Percentiles rank a stretch among this genome's conserved stretches.
phyloP scores from a whole-genome alignment of 805 yeast species.

The Yarrowia phangngaensis region DNA sequence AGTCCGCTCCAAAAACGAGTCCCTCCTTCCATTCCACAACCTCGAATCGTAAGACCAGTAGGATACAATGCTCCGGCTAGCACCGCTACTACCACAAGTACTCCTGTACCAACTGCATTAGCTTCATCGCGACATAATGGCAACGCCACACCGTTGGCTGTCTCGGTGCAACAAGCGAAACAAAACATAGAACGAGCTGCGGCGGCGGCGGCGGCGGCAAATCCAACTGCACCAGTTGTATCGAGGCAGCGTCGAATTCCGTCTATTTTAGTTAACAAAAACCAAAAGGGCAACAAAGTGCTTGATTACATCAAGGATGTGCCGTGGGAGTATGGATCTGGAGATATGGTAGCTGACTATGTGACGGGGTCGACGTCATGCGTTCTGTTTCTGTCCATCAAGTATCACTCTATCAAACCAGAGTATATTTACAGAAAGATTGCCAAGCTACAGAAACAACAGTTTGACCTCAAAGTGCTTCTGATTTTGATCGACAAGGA shows the following conservation, averaged over 20 bases:
- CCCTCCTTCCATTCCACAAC: conserved; percentile 12
- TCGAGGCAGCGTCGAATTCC: conserved; percentile 1
- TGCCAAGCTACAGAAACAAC: conserved; percentile 34
- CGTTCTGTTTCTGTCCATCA: conserved; percentile 38
- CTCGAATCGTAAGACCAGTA: conserved; percentile 19
- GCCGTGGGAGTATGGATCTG: conserved; percentile 29
- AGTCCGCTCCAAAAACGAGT: conserved; percentile 16
- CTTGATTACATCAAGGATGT: conserved; percentile 30
- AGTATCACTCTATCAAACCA: conserved; percentile 40
- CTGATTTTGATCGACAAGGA: conserved; percentile 41
- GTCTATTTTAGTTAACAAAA: conserved; percentile 22
- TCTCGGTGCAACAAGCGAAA: conserved; percentile 1
- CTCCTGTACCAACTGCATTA: background rate
- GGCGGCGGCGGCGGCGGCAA: conserved; percentile 6
- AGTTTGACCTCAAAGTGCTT: conserved; percentile 32
- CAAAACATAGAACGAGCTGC: conserved; percentile 7
- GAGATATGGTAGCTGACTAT: conserved; percentile 38
- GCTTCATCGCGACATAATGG: background rate
- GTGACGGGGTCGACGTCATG: conserved; percentile 36
- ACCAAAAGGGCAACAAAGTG: conserved; percentile 36
- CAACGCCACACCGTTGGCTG: conserved; percentile 5
- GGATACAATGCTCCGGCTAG: background rate
- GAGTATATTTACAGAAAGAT: conserved; percentile 42
- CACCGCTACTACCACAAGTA: background rate
- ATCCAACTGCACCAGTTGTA: conserved; percentile 11